Base-by-base conservation (phyloP, 495 filamentous ascomycete genomes). In the Filosporella fistucella region DNA sequence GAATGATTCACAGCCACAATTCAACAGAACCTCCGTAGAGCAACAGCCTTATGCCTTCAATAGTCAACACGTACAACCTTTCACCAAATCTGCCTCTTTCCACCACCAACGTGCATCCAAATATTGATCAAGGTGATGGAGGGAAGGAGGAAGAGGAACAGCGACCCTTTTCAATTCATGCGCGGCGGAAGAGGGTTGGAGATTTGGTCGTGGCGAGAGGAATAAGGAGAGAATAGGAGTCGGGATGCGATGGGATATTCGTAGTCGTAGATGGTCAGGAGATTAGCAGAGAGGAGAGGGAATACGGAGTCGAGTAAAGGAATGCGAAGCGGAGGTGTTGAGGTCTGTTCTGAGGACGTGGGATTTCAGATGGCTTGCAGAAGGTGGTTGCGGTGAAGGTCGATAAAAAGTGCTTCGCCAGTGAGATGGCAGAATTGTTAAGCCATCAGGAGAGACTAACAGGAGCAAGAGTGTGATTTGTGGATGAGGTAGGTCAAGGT, bases 301-400 rank as follows among this genome's bases (percentile, higher is more conserved):
- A 16, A 45, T 14, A 11, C 4, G 28, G n/a, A 22, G 29, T 45
- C 16, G 10, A 6, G 13, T 24, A 8, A 30, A 30, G 28, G n/a
- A n/a, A n/a, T n/a, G n/a, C n/a, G n/a, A n/a, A n/a, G n/a, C n/a
- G n/a, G n/a, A n/a, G 14, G 38, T 41, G 9, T 5, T 20, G 4
- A 8, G 21, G 42, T 45, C n/a, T 30, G 43, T 29, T 46, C 46
- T 41, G 33, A 24, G 46, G 46, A 49, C 46, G 46, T 49, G 46
- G 46, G 46, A 42, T 46, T n/a, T n/a, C n/a, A n/a, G n/a, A n/a
- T n/a, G n/a, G n/a, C n/a, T n/a, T n/a, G n/a, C n/a, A n/a, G n/a
- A n/a, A n/a, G n/a, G 43, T 25, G 46, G 36, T 23, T 34, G 38
- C 25, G 36, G 46, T 33, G 29, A 42, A n/a, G 33, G 29, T n/a